phyloP scores from a whole-genome alignment of 305 asterid genomes.

The Fraxinus baroniana region DNA sequence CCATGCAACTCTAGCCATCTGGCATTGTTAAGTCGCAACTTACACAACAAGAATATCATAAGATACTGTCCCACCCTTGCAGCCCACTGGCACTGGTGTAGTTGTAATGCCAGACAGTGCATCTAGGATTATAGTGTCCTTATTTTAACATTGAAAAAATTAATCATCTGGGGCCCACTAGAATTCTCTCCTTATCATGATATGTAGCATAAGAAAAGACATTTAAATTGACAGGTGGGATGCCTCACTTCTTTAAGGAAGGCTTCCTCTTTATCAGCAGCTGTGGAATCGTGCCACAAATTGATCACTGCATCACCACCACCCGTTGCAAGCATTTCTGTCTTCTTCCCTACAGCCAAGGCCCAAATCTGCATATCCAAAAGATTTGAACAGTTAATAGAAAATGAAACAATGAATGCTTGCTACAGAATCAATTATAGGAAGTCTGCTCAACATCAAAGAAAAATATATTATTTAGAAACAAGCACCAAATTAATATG shows the following conservation, averaged over 20 bases:
- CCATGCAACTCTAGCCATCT: neutral
- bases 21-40: neutral
- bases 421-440: neutral
- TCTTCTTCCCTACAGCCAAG: conserved; percentile 67
- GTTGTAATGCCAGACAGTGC: neutral
- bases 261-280: conserved; percentile 75
- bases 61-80: neutral
- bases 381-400: conserved; percentile 13
- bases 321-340: conserved; percentile 82
- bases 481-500: conserved; percentile 1
- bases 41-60: neutral
- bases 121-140: neutral
- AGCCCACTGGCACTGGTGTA: neutral
- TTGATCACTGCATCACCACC: conserved; percentile 79
- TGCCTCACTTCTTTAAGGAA: conserved; percentile 67
- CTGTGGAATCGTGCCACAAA: conserved; percentile 80
- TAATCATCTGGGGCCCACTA: neutral
- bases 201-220: neutral
- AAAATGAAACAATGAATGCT: neutral
- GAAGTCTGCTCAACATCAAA: neutral
- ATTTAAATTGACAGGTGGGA: conserved; percentile 17
- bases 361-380: conserved; percentile 67
- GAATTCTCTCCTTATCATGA: neutral
- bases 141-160: neutral
- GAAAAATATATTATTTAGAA: neutral